Evolutionary conservation across 345 rosid genomes (phyloP).

Genomic region (Garcia nutans): DNA sequence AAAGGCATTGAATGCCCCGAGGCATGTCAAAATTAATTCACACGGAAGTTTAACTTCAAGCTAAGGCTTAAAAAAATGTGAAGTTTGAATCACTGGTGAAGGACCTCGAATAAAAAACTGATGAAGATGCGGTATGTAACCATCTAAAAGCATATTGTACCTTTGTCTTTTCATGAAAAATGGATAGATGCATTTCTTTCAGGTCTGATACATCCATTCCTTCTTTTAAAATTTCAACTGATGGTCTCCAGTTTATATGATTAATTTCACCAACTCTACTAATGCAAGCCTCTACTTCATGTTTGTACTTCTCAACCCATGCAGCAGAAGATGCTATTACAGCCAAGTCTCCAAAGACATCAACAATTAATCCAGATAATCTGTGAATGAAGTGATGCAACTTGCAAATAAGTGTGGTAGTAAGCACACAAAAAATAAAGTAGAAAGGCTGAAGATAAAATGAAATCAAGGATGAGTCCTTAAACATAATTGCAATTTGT

Average conservation of each 20-base stretch:
- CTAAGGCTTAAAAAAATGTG: background rate
- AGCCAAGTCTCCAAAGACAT: slow-evolving; percentile 84
- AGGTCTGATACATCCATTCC: slow-evolving; percentile 56
- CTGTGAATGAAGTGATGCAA: slow-evolving; percentile 35
- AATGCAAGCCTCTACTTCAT: slow-evolving; percentile 56
- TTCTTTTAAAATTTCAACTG: slow-evolving; percentile 83
- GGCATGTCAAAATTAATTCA: background rate
- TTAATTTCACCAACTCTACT: slow-evolving; percentile 51
- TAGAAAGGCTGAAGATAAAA: background rate
- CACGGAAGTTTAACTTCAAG: background rate
- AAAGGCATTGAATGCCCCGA: too few relatives aligned
- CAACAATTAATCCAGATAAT: slow-evolving; percentile 83
- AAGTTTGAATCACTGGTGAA: background rate
- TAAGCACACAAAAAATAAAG: slow-evolving; percentile 4
- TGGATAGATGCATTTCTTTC: slow-evolving; percentile 43
- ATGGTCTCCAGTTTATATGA: slow-evolving; percentile 85
- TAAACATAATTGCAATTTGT: background rate
- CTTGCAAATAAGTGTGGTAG: slow-evolving; percentile 13
- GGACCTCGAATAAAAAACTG: slow-evolving; percentile 5
- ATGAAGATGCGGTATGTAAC: background rate
- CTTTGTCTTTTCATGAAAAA: slow-evolving; percentile 61
- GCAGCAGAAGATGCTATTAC: slow-evolving; percentile 97
- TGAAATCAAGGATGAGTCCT: background rate
- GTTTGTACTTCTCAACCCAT: slow-evolving; percentile 87
- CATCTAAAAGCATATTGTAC: slow-evolving; percentile 33